Evolutionary conservation across 176 grass and related monocot species (phyloP), one percentile per base, ranked within the genome.

Genomic region (Cenchrus purpureus): DNA sequence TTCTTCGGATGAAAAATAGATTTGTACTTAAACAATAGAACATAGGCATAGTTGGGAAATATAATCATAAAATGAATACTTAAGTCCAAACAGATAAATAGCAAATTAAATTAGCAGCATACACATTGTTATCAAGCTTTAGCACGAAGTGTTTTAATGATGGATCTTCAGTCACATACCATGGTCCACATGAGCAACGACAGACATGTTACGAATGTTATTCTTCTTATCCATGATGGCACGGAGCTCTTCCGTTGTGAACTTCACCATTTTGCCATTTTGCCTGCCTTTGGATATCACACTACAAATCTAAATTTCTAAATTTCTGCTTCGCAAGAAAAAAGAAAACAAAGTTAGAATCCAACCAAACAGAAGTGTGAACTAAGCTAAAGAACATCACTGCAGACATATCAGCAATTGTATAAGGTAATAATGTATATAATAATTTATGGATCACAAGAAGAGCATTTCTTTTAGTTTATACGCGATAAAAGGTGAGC

Each of bases 211-310:
- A 58, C 87, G 73, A 63, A 92, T 97, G 58, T 97, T 97, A 49
- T 97, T 91, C 55, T 97, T 97, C 59, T 92, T 70, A 80, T 97
- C 95, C 95, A 97, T 97, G 73, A 97, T 97, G 3, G 62, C n/a
- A 13, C 90, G 95, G 68, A 94, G 92, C 92, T 88, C 95, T 79
- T 97, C 95, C 11, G 19, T 92, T 37, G 92, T 97, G 71, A 97
- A 97, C 92, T 97, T 97, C 92, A 97, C 22, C 22, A 25, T 25
- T 25, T 25, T 25, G 22, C 95, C 92, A 94, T 97, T 74, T 92
- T 94, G 92, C 17, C 88, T 81, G 28, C 48, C 71, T 62, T 87
- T 52, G 69, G 19, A 85, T 22, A 48, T 90, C 83, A 88, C 49
- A 1, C 71, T 65, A 37, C 20, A 51, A 63, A 57, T 82, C 1